A percentile compares a stretch with the other conserved stretches of the same genome.
Conservation (phyloP, 2,329 filamentous ascomycete genomes). For the Fusarium nurragi region DNA sequence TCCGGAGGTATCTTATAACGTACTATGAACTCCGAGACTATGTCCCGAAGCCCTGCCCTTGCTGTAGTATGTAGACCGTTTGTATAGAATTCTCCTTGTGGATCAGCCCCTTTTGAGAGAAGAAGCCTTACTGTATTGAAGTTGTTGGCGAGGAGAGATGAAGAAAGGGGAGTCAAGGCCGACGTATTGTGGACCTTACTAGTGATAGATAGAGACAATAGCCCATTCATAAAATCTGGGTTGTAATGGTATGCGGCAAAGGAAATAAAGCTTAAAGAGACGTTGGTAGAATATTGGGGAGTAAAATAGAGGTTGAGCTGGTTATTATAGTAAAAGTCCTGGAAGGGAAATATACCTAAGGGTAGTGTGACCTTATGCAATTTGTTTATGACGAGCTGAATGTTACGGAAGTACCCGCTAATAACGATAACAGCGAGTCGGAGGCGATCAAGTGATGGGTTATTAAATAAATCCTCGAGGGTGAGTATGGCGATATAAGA, state of each 20-base stretch:
- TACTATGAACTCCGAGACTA: not conserved
- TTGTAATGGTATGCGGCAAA: not conserved
- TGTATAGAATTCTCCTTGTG: accelerated
- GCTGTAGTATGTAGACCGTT: not conserved
- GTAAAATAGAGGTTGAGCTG: not conserved
- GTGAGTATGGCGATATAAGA: too few species aligned
- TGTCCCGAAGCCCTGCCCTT: not conserved
- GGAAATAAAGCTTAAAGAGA: not conserved
- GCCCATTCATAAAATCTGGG: not conserved
- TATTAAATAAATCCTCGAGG: too few species aligned
- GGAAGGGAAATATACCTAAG: not conserved
- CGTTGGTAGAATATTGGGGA: not conserved
- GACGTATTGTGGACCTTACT: not conserved
- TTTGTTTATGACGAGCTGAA: too few species aligned
- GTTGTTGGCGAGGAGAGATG: not conserved
- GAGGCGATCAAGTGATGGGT: too few species aligned
- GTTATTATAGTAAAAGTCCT: not conserved
- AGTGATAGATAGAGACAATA: not conserved
- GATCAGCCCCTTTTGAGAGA: not conserved
- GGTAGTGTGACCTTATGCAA: too few species aligned
- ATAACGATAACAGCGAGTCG: too few species aligned
- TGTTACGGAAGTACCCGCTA: too few species aligned
- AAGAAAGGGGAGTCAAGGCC: not conserved
- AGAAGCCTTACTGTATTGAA: not conserved
- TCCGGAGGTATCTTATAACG: not conserved